Evolutionary conservation across 1,284 basidiomycete species (phyloP).

Genomic region (Rhodofomes roseus): DNA sequence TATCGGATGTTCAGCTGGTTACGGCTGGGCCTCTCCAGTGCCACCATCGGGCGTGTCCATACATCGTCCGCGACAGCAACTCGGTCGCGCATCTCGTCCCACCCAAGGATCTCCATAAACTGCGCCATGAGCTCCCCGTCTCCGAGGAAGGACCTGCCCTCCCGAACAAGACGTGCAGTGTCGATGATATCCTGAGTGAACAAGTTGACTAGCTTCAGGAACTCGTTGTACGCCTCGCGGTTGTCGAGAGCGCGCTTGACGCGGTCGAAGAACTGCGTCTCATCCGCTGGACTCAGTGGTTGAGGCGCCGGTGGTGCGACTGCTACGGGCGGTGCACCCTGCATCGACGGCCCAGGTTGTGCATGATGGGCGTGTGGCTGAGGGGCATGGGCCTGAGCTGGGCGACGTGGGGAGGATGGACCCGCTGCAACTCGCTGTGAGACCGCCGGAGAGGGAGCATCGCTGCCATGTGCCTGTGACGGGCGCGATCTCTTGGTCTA

Average conservation of each 20-base stretch:
- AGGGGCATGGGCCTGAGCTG: conserved; percentile 15
- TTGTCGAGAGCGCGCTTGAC: conserved; percentile 88
- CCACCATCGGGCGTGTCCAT: conserved; percentile 30
- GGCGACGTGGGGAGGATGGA: conserved; percentile 21
- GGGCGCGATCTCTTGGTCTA: conserved; percentile 22
- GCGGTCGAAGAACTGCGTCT: conserved; percentile 90
- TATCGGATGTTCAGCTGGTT: conserved; percentile 57
- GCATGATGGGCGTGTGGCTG: conserved; percentile 17
- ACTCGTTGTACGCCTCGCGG: conserved; percentile 91
- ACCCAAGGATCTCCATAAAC: conserved; percentile 91
- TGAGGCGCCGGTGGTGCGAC: conserved; percentile 30
- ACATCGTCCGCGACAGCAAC: conserved; percentile 45
- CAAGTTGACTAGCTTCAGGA: conserved; percentile 92
- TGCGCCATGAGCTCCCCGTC: conserved; percentile 78
- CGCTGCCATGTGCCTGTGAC: conserved; percentile 21
- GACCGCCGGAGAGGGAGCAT: conserved; percentile 23
- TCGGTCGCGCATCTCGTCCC: conserved; percentile 69
- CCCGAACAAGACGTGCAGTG: conserved; percentile 73
- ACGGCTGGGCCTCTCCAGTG: conserved; percentile 47
- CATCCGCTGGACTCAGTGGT: conserved; percentile 50
- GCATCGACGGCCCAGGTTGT: conserved; percentile 27
- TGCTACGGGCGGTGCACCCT: conserved; percentile 21
- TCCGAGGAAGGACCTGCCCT: conserved; percentile 61
- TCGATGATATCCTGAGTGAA: conserved; percentile 96
- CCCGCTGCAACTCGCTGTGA: conserved; percentile 21